These are phyloP conservation scores for Opeltia flavorubescens DNA, from an alignment of 495 filamentous ascomycete species.

Conservation along the genomic window DNA sequence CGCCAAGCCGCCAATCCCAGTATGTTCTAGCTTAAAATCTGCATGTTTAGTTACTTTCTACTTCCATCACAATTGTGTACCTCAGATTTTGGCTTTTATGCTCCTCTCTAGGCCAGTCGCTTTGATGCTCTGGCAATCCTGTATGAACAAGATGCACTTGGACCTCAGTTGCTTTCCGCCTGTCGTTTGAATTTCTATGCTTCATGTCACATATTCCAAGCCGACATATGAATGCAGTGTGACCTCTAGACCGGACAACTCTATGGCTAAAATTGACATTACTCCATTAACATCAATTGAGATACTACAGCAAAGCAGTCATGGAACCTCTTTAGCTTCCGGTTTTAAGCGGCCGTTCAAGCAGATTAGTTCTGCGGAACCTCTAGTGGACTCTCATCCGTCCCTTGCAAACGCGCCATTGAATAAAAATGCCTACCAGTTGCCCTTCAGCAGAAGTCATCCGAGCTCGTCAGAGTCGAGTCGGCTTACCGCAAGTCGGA, in stretches of 20 bases:
- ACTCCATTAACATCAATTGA: not conserved
- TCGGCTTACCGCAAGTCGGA: constrained; percentile 27
- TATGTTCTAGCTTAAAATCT: not conserved
- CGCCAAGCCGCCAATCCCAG: not conserved
- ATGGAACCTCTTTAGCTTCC: not conserved
- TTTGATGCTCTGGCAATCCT: no score
- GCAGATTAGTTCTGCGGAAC: not conserved
- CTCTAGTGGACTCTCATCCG: not conserved
- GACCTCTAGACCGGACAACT: no score
- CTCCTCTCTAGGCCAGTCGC: no score
- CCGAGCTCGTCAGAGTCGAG: constrained; percentile 16
- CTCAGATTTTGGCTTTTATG: no score
- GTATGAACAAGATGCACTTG: no score
- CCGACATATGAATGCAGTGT: no score
- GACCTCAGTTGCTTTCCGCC: no score
- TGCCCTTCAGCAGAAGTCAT: constrained; percentile 7
- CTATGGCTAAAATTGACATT: not conserved
- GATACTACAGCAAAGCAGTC: not conserved
- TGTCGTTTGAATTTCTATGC: no score
- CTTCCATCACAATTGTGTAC: not conserved
- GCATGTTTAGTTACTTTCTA: not conserved
- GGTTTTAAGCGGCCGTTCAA: not conserved
- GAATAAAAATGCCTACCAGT: not conserved
- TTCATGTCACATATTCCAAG: no score
- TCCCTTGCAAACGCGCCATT: not conserved